Conservation (phyloP, 805 yeast genomes). For the Sugiyamaella marilandica region DNA sequence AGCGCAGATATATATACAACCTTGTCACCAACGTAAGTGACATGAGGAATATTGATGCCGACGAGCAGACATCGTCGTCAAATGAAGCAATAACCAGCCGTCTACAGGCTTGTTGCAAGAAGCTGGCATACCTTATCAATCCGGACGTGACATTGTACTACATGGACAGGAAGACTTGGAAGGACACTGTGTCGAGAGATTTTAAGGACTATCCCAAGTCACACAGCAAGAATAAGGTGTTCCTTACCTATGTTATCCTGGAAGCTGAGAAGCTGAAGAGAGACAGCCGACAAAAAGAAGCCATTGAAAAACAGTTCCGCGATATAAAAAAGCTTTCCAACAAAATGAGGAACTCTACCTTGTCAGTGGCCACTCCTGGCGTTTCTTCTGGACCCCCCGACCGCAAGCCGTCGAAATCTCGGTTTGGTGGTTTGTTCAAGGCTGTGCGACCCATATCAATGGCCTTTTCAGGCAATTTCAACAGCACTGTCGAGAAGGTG, state of each 20-base stretch:
- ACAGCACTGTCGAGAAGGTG: slow-evolving; percentile 38
- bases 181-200: slow-evolving; percentile 44
- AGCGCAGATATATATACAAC: slow-evolving; percentile 64
- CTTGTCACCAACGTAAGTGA: slow-evolving; percentile 51
- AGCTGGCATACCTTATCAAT: slow-evolving; percentile 30
- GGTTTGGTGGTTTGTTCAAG: slow-evolving; percentile 36
- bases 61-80: slow-evolving; percentile 2
- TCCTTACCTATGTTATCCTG: slow-evolving; percentile 41
- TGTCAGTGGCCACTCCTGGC: slow-evolving; percentile 7
- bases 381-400: slow-evolving; percentile 10
- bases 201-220: slow-evolving; percentile 35
- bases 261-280: slow-evolving; percentile 51
- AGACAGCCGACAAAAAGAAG: slow-evolving; percentile 46
- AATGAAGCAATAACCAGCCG: neutral
- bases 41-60: slow-evolving; percentile 31
- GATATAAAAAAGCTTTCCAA: slow-evolving; percentile 14
- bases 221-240: slow-evolving; percentile 39
- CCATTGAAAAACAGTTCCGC: slow-evolving; percentile 22
- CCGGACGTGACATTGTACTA: slow-evolving; percentile 25
- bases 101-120: slow-evolving; percentile 19
- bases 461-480: slow-evolving; percentile 28
- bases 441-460: slow-evolving; percentile 39
- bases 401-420: slow-evolving; percentile 23
- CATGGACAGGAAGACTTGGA: slow-evolving; percentile 28
- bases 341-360: neutral